Evolutionary conservation across 257 asterid genomes (phyloP).

Genomic region (Voacanga thouarsii): DNA sequence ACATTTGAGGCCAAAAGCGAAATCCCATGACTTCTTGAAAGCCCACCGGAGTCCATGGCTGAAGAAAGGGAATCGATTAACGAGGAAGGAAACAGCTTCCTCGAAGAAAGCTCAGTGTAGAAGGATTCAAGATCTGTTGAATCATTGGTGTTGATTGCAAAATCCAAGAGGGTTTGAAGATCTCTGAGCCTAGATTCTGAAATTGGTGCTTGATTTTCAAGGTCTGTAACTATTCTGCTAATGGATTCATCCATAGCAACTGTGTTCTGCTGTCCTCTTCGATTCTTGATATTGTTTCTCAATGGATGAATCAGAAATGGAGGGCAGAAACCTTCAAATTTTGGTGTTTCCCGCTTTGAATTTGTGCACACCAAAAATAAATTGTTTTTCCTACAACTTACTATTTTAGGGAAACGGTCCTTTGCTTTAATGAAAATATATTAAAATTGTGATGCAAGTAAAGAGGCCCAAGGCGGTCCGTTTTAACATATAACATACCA

Average conservation of each 20-base stretch:
- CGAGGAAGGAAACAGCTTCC: conserved; percentile 40
- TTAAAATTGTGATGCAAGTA: no score
- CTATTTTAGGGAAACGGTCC: no score
- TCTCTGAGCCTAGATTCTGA: conserved; percentile 48
- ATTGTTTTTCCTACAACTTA: no score
- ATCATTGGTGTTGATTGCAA: conserved; percentile 47
- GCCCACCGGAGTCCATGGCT: conserved; percentile 69
- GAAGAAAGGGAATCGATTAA: conserved; percentile 49
- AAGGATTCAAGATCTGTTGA: conserved; percentile 52
- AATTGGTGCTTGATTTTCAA: conserved; percentile 46
- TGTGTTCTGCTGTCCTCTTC: background rate
- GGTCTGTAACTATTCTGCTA: conserved; percentile 48
- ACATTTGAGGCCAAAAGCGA: conserved; percentile 70
- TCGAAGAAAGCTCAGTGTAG: conserved; percentile 59
- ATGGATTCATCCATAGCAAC: conserved; percentile 61
- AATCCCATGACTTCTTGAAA: conserved; percentile 14
- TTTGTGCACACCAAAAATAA: background rate
- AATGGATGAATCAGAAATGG: background rate
- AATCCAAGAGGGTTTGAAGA: conserved; percentile 57
- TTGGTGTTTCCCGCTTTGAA: conserved; percentile 49
- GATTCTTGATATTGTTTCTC: background rate
- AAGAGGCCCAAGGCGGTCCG: no score
- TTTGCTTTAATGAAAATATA: no score
- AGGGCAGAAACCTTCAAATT: conserved; percentile 36
- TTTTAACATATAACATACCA: no score